These are phyloP conservation scores for Botrytis sinoallii DNA, from an alignment of 2,329 filamentous ascomycete species.

Conservation along the genomic window DNA sequence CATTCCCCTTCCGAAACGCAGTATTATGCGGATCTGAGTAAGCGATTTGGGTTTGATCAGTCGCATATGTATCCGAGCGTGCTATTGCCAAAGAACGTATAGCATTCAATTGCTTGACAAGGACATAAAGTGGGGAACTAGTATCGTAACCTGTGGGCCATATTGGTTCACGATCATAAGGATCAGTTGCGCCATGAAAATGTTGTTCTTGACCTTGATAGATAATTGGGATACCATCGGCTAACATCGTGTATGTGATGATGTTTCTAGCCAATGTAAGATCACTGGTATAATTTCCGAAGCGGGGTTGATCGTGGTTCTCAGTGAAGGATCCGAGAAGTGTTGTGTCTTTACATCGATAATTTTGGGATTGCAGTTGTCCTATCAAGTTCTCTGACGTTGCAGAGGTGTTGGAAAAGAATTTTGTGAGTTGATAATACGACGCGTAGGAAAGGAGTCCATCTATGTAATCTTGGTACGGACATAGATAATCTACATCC, in stretches of 20 bases:
- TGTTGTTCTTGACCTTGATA: slow-evolving; percentile 54
- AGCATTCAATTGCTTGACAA: slow-evolving; percentile 33
- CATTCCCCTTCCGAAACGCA: slow-evolving; percentile 24
- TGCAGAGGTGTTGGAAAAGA: slow-evolving; percentile 23
- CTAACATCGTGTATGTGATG: slow-evolving; percentile 47
- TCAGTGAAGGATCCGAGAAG: slow-evolving; percentile 40
- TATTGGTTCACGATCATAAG: slow-evolving; percentile 44
- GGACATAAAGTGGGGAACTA: slow-evolving; percentile 39
- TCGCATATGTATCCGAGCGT: slow-evolving; percentile 18
- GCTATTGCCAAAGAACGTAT: slow-evolving; percentile 23
- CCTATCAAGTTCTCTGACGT: slow-evolving; percentile 20
- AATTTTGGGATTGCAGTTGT: slow-evolving; percentile 19
- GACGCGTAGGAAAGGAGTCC: slow-evolving; percentile 46
- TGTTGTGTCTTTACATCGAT: slow-evolving; percentile 37
- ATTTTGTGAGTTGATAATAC: slow-evolving; percentile 18
- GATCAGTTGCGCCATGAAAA: slow-evolving; percentile 41
- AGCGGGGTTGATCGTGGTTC: slow-evolving; percentile 44
- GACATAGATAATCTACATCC: slow-evolving; percentile 50
- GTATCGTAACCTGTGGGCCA: slow-evolving; percentile 43
- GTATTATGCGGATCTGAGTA: slow-evolving; percentile 24
- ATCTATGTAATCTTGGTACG: slow-evolving; percentile 52
- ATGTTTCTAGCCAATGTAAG: slow-evolving; percentile 43
- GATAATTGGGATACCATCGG: slow-evolving; percentile 50
- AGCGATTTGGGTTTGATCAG: slow-evolving; percentile 17
- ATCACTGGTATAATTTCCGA: slow-evolving; percentile 35